Percentiles rank a stretch among this genome's conserved stretches.
Conservation (phyloP, 2,329 filamentous ascomycete genomes). For the Verticillium albo-atrum region DNA sequence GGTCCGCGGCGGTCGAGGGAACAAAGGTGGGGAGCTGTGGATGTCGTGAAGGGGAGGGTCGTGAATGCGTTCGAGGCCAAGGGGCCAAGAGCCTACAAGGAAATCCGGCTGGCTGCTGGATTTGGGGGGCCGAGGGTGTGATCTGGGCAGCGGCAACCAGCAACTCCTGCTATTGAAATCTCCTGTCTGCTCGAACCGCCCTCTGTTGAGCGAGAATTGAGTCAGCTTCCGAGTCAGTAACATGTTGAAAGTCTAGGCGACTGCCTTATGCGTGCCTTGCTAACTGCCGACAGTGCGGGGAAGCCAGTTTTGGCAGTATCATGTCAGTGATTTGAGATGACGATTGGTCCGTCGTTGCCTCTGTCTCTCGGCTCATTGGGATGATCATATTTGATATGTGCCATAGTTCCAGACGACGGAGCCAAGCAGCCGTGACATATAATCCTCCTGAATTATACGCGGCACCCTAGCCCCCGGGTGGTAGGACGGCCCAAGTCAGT, state of each 20-base stretch:
- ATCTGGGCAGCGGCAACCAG: conserved; percentile 53
- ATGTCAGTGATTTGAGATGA: background rate
- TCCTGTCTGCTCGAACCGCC: too few relatives aligned
- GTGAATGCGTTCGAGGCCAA: conserved; percentile 29
- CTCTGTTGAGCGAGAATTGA: background rate
- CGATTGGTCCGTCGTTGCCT: background rate
- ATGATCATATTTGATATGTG: background rate
- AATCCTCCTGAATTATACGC: background rate
- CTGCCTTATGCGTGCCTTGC: background rate
- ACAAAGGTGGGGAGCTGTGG: conserved; percentile 49
- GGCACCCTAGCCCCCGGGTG: background rate
- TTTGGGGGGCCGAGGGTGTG: conserved; percentile 28
- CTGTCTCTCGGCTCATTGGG: background rate
- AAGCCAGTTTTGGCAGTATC: background rate
- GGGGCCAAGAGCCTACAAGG: conserved; percentile 9
- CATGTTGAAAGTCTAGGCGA: background rate
- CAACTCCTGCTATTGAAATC: too few relatives aligned
- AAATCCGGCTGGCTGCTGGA: conserved; percentile 22
- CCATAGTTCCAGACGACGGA: background rate
- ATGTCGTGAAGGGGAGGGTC: conserved; percentile 32
- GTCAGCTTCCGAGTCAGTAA: background rate
- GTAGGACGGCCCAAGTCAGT: background rate
- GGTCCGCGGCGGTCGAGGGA: conserved; percentile 35
- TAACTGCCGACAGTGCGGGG: background rate
- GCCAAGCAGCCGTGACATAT: background rate